Evolutionary conservation across 306 rosid species (phyloP).

Genomic region (Luffa aegyptiaca): DNA sequence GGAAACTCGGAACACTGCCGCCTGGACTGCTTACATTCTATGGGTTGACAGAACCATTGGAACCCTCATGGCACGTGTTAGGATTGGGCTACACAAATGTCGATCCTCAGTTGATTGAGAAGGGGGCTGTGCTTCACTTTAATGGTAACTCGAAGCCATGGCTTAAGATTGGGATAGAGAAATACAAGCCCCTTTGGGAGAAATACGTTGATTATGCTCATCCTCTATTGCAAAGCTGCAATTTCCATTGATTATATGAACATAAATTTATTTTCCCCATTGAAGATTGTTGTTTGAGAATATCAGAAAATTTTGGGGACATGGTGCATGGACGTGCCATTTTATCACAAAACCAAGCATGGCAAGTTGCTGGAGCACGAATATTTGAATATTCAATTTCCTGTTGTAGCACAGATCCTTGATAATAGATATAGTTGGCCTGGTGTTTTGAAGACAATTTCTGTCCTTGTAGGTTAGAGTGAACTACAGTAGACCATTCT

Average conservation of each 20-base stretch:
- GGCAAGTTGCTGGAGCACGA: conserved; percentile 21
- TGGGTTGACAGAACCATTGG: conserved; percentile 61
- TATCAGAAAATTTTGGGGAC: conserved; percentile 16
- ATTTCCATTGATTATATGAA: conserved; percentile 40
- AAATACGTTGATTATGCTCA: conserved; percentile 54
- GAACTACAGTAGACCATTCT: not conserved
- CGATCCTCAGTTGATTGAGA: conserved; percentile 49
- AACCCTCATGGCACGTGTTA: conserved; percentile 59
- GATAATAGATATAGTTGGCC: not conserved
- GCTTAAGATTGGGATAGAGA: conserved; percentile 74
- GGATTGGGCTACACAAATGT: conserved; percentile 70
- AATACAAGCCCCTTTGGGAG: conserved; percentile 69
- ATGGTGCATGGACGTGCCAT: conserved; percentile 33
- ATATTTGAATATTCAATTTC: not conserved
- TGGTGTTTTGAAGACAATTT: not conserved
- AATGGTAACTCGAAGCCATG: conserved; percentile 73
- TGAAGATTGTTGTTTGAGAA: conserved; percentile 5
- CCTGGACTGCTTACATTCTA: conserved; percentile 67
- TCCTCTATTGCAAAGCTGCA: conserved; percentile 55
- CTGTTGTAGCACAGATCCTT: not conserved
- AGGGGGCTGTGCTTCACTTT: conserved; percentile 65
- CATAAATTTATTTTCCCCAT: conserved; percentile 11
- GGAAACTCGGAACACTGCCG: conserved; percentile 74
- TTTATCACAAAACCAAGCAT: conserved; percentile 35
- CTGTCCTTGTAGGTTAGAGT: not conserved